Conservation (phyloP, 2,329 filamentous ascomycete genomes). For the Nemania diffusa region DNA sequence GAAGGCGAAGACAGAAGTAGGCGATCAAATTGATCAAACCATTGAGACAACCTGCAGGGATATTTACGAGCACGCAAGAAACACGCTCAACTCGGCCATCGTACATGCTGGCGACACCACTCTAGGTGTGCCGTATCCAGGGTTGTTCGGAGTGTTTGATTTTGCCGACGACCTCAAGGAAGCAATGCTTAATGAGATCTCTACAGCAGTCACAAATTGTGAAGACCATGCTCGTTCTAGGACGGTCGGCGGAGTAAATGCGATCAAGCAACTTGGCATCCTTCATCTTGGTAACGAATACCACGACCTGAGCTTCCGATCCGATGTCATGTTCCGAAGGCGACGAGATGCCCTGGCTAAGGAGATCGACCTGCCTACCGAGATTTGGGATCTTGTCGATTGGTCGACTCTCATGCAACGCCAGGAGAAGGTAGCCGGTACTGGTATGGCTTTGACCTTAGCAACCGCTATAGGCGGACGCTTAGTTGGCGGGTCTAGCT, state of each 20-base stretch:
- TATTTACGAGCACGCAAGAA: constrained; percentile 85
- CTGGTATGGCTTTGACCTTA: constrained; percentile 92
- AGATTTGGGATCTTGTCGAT: constrained; percentile 95
- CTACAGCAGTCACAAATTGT: constrained; percentile 78
- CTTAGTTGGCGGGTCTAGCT: constrained; percentile 83
- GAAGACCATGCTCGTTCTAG: constrained; percentile 86
- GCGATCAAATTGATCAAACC: constrained; percentile 80
- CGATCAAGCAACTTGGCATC: constrained; percentile 88
- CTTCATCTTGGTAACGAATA: constrained; percentile 90
- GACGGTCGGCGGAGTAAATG: constrained; percentile 82
- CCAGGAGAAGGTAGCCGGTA: constrained; percentile 94
- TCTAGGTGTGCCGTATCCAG: constrained; percentile 86
- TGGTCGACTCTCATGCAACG: constrained; percentile 82
- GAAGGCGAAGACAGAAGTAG: constrained; percentile 81
- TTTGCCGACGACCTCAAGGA: constrained; percentile 94
- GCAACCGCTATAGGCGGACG: constrained; percentile 86
- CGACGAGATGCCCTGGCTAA: constrained; percentile 83
- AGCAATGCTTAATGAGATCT: constrained; percentile 90
- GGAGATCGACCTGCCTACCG: constrained; percentile 87
- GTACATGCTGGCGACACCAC: constrained; percentile 78
- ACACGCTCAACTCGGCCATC: constrained; percentile 80
- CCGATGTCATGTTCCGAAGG: constrained; percentile 93
- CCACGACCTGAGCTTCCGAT: constrained; percentile 84
- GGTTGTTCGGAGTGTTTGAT: constrained; percentile 83
- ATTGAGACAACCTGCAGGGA: constrained; percentile 88